A percentile compares a stretch with the other conserved stretches of the same genome.
These are phyloP conservation scores for Globisporangium megalacanthum DNA, from an alignment of 352 stramenopile species.

Conservation along the genomic window DNA sequence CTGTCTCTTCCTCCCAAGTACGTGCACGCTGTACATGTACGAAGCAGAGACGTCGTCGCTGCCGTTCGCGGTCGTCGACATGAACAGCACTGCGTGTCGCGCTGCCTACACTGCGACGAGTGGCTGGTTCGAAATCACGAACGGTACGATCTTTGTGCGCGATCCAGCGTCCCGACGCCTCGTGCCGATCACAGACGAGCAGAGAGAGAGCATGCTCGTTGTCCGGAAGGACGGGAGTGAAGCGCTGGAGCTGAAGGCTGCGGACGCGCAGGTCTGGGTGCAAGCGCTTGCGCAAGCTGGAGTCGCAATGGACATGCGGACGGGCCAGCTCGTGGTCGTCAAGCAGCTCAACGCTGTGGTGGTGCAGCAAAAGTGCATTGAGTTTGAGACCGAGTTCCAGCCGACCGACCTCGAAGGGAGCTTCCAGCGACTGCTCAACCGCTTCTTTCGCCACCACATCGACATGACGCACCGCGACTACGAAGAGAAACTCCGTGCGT, in stretches of 20 bases:
- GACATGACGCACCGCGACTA: constrained; percentile 29
- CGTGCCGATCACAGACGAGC: constrained; percentile 22
- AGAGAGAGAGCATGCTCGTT: constrained; percentile 32
- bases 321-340: constrained; percentile 47
- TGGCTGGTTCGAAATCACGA: constrained; percentile 56
- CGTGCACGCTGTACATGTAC: constrained; percentile 61
- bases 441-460: constrained; percentile 45
- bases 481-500: constrained; percentile 31
- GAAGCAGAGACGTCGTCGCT: constrained; percentile 30
- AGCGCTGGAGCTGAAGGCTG: constrained; percentile 52
- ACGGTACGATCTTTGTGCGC: constrained; percentile 32
- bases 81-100: constrained; percentile 38
- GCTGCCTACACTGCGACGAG: constrained; percentile 37
- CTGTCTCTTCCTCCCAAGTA: constrained; percentile 44
- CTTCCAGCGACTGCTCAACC: constrained; percentile 64
- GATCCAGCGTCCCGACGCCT: constrained; percentile 25
- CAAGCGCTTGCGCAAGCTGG: constrained; percentile 40
- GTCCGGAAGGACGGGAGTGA: constrained; percentile 23
- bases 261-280: constrained; percentile 48
- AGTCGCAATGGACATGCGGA: constrained; percentile 42
- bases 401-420: constrained; percentile 60
- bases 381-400: constrained; percentile 52
- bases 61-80: constrained; percentile 47
- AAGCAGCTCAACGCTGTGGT: constrained; percentile 49
- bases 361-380: constrained; percentile 56